These are phyloP conservation scores for Ophioceras dolichostomum DNA, from an alignment of 2,329 filamentous ascomycete genomes.

Conservation along the genomic window DNA sequence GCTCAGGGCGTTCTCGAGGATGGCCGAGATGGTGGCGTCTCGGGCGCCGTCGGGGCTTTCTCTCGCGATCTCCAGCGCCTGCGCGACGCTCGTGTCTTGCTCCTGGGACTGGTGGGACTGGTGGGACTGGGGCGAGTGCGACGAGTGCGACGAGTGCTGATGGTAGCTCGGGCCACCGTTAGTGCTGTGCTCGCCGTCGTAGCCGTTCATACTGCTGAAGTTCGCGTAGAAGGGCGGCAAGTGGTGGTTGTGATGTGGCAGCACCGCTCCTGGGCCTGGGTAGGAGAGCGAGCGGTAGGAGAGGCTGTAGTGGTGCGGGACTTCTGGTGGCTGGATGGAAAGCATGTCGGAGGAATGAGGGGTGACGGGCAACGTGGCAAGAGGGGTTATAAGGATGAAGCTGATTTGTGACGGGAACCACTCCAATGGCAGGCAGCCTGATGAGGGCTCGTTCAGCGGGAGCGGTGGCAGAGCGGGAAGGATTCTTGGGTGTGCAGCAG, in stretches of 20 bases:
- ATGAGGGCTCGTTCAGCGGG: no score
- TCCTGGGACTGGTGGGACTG: constrained; percentile 4
- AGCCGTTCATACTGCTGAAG: neutral
- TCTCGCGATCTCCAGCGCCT: constrained; percentile 64
- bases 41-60: constrained; percentile 55
- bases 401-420: no score
- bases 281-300: constrained; percentile 1
- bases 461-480: no score
- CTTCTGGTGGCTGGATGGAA: constrained; percentile 2
- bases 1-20: constrained; percentile 52
- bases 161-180: neutral
- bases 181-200: neutral
- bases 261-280: no score
- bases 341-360: constrained; percentile 1
- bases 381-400: no score
- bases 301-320: constrained; percentile 1
- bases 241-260: no score
- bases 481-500: no score
- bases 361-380: no score
- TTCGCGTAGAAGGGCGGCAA: no score
- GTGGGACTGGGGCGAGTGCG: constrained; percentile 1
- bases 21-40: constrained; percentile 48
- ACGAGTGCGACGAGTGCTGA: no score
- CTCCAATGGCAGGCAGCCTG: no score
- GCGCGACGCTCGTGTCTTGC: constrained; percentile 29